These are phyloP conservation scores for Aaosphaeria pasadenensis DNA, from an alignment of 2,329 filamentous ascomycete species.

Conservation along the genomic window DNA sequence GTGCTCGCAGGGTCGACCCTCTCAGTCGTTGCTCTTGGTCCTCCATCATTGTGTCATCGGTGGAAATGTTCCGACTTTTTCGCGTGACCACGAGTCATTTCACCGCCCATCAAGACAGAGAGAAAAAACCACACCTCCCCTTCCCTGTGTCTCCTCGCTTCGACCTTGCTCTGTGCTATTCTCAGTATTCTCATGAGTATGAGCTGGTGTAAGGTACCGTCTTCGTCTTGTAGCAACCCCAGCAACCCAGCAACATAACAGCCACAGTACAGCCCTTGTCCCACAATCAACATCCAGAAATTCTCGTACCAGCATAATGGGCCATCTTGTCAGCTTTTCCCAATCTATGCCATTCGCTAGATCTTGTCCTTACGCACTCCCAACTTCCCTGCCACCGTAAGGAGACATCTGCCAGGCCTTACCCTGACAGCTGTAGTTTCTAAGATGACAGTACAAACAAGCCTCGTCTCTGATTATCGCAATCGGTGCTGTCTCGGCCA, in stretches of 20 bases:
- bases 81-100: slow-evolving; percentile 34
- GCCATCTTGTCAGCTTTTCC: slow-evolving; percentile 6
- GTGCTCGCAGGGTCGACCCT: slow-evolving; percentile 18
- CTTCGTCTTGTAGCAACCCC: slow-evolving; percentile 15
- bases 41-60: slow-evolving; percentile 30
- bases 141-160: slow-evolving; percentile 21
- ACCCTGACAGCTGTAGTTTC: slow-evolving; percentile 13
- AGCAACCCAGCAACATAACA: slow-evolving; percentile 23
- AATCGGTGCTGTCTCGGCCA: slow-evolving; percentile 4
- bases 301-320: slow-evolving; percentile 16
- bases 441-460: slow-evolving; percentile 12
- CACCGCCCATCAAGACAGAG: slow-evolving; percentile 23
- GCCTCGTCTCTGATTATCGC: slow-evolving; percentile 6
- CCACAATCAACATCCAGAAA: slow-evolving; percentile 17
- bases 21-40: slow-evolving; percentile 8
- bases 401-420: neutral
- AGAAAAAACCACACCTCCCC: neutral
- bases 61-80: slow-evolving; percentile 22
- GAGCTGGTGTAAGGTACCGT: slow-evolving; percentile 25
- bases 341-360: slow-evolving; percentile 14
- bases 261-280: slow-evolving; percentile 24
- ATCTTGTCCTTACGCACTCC: slow-evolving; percentile 4
- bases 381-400: slow-evolving; percentile 3
- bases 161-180: slow-evolving; percentile 17
- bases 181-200: slow-evolving; percentile 28